Conservation (phyloP, 2,329 filamentous ascomycete species). For the Cladophialophora chaetospira region DNA sequence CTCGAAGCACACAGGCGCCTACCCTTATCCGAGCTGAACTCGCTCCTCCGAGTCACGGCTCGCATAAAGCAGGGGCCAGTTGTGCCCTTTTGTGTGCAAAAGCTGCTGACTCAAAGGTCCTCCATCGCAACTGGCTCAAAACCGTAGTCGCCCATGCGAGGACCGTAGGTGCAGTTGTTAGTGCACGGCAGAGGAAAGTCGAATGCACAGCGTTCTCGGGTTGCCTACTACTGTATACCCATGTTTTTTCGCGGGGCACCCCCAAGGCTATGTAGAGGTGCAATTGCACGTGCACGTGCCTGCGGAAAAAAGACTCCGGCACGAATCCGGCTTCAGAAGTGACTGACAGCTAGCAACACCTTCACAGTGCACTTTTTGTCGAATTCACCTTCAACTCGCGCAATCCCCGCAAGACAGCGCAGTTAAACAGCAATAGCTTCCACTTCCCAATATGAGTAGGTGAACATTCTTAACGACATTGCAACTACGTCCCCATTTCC, state of each 20-base stretch:
- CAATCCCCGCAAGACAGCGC: too few relatives aligned
- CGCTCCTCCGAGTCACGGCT: background rate
- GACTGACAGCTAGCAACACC: background rate
- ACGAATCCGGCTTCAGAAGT: background rate
- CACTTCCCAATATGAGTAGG: background rate
- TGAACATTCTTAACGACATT: background rate
- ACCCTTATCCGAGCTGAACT: constrained; percentile 12
- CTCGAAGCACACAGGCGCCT: background rate
- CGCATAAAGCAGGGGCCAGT: background rate
- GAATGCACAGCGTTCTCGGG: too few relatives aligned
- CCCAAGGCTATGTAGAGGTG: background rate
- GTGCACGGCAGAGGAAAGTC: too few relatives aligned
- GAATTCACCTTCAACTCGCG: constrained; percentile 1
- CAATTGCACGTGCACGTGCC: constrained; percentile 8
- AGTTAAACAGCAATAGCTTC: background rate
- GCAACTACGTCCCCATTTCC: background rate
- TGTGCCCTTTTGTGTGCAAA: background rate
- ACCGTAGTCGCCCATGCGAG: background rate
- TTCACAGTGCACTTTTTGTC: background rate
- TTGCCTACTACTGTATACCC: too few relatives aligned
- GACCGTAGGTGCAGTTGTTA: background rate
- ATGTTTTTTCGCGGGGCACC: too few relatives aligned
- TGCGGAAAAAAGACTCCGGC: background rate
- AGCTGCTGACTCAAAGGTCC: constrained; percentile 5
- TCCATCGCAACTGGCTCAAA: background rate